Base-by-base conservation (phyloP, 2,329 filamentous ascomycete genomes). In the Beauveria asiatica region DNA sequence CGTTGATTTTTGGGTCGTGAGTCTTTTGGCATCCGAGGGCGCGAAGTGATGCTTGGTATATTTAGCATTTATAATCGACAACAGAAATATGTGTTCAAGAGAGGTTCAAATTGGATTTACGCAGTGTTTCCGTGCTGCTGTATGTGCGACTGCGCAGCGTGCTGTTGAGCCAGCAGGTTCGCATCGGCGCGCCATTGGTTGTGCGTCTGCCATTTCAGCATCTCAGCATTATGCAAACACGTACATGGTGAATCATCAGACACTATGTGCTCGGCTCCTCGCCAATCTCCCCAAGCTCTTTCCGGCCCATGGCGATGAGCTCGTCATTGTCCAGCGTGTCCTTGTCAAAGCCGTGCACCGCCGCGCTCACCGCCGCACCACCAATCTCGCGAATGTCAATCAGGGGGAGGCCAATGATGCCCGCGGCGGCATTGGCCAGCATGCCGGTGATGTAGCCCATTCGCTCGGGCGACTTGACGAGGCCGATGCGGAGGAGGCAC, bases 401-500 rank as follows among this genome's bases (percentile, higher is more conserved):
- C 9, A 51, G 33, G 5, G 56, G 60, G 3, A 62, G 55, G 21
- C 56, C 45, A 11, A 53, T 51, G 16, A 54, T 16, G 25, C 33
- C 30, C 16, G 33, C 46, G 10, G 45, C 44, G 8, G 45, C 45
- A 7, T n/a, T 37, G 5, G 30, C 33, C 10, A 59, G 6, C 60
- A 45, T 56, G 30, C 55, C 23, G 10, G 44, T 50, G 16, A 56
- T 37, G 27, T 50, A 25, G 2, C 56, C 60, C 45, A 49, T 59
- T 2, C 59, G 33, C 46, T 59, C 49, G 1, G 51, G 39, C 33
- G 60, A 59, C 17, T 65, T 70, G 57, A 83, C 76, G 17, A 77
- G 60, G 0, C 78, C 79, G 0, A 77, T 72, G 59, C 76, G 79
- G 6, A 70, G 74, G 1, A 77, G 66, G n/a, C 67, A 67, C 0